Conservation (phyloP, 1,139 yeast genomes). For the Zygosaccharomyces sapae region DNA sequence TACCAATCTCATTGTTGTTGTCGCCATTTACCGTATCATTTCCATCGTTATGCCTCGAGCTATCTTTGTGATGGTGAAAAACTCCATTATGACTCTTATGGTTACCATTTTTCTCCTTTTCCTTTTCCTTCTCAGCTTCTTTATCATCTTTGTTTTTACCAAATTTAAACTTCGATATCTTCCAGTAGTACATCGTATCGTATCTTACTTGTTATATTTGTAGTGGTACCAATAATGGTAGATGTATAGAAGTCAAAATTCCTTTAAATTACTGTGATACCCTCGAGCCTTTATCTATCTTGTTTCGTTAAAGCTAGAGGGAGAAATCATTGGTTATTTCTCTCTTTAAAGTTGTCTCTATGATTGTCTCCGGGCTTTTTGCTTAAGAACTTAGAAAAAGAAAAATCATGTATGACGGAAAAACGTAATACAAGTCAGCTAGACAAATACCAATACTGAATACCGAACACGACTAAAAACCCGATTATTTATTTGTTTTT, state of each 20-base stretch:
- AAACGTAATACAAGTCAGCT: neutral
- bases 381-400: neutral
- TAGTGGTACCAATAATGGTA: neutral
- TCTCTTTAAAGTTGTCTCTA: neutral
- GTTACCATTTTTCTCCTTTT: constrained; percentile 15
- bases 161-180: constrained; percentile 33
- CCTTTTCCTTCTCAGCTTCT: constrained; percentile 23
- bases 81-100: constrained; percentile 18
- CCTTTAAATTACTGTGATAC: neutral
- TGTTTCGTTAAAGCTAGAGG: neutral
- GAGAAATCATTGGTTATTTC: neutral
- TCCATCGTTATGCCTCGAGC: constrained; percentile 4
- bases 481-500: neutral
- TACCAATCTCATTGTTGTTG: constrained; percentile 4
- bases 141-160: constrained; percentile 34
- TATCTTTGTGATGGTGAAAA: constrained; percentile 18
- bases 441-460: neutral
- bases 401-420: neutral
- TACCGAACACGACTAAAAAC: neutral
- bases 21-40: constrained; percentile 1
- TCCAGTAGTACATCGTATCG: constrained; percentile 32
- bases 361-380: neutral
- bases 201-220: neutral
- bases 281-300: neutral
- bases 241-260: neutral